Conservation (phyloP, 2,329 filamentous ascomycete species). For the Scolecobasidium constrictum region DNA sequence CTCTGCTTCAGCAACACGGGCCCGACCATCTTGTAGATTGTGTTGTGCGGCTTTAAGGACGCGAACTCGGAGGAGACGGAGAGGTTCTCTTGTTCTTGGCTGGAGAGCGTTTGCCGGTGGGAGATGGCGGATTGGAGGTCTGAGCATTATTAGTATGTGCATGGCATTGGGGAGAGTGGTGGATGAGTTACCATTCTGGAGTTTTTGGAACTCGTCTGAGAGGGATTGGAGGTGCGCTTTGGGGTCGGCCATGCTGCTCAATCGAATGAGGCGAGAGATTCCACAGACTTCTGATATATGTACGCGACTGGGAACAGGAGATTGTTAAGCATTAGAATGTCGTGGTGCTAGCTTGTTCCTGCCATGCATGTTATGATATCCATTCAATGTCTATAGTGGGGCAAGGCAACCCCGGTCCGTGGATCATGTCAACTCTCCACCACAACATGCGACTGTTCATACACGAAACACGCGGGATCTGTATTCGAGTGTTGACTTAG, state of each 20-base stretch:
- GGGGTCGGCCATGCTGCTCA: conserved; percentile 57
- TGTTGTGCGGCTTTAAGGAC: conserved; percentile 44
- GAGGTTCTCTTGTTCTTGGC: conserved; percentile 86
- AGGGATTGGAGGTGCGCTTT: conserved; percentile 72
- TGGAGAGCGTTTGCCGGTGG: conserved; percentile 82
- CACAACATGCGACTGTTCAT: too few relatives aligned
- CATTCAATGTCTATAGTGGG: too few relatives aligned
- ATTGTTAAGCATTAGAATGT: too few relatives aligned
- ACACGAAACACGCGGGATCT: too few relatives aligned
- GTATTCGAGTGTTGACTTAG: too few relatives aligned
- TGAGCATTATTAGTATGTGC: conserved; percentile 25
- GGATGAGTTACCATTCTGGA: conserved; percentile 60
- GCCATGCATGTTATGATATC: too few relatives aligned
- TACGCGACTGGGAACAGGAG: too few relatives aligned
- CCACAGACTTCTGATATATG: too few relatives aligned
- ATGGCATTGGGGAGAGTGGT: conserved; percentile 70
- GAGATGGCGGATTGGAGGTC: conserved; percentile 69
- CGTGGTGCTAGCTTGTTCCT: too few relatives aligned
- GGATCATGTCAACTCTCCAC: too few relatives aligned
- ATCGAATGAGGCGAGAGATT: too few relatives aligned
- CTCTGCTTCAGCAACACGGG: conserved; percentile 93
- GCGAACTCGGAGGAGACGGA: conserved; percentile 49
- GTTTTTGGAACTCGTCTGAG: conserved; percentile 76
- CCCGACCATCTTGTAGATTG: conserved; percentile 93
- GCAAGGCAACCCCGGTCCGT: too few relatives aligned